Conservation (phyloP, 2,329 filamentous ascomycete genomes). For the Fusarium coicis region DNA sequence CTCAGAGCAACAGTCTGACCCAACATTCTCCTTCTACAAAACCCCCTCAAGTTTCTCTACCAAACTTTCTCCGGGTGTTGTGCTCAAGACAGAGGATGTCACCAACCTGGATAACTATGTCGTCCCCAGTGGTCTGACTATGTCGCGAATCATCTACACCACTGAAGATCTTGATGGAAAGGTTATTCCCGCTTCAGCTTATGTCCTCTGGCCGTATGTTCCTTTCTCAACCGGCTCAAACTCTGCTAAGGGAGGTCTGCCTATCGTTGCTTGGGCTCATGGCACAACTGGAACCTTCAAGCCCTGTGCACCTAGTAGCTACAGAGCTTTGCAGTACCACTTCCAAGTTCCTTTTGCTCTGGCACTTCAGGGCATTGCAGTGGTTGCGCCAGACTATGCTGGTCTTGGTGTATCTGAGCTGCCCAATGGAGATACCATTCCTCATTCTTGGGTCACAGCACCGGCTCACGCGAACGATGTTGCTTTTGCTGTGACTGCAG, state of each 20-base stretch:
- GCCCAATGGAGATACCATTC: slow-evolving; percentile 16
- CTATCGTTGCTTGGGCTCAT: slow-evolving; percentile 1
- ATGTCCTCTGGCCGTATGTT: neutral
- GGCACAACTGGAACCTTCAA: slow-evolving; percentile 23
- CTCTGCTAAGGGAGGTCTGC: neutral
- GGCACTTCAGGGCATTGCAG: slow-evolving; percentile 28
- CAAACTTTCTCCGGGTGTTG: neutral
- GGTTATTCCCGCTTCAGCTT: slow-evolving; percentile 16
- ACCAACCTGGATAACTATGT: slow-evolving; percentile 20
- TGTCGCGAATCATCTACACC: slow-evolving; percentile 29
- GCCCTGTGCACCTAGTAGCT: slow-evolving; percentile 25
- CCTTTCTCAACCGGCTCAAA: neutral
- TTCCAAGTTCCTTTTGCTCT: slow-evolving; percentile 28
- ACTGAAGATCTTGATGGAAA: slow-evolving; percentile 18
- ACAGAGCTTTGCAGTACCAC: slow-evolving; percentile 28
- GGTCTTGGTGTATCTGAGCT: slow-evolving; percentile 23
- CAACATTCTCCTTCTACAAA: slow-evolving; percentile 4
- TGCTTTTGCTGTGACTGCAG: slow-evolving; percentile 21
- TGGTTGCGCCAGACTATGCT: slow-evolving; percentile 29
- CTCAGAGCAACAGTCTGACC: slow-evolving; percentile 3
- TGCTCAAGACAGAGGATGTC: neutral
- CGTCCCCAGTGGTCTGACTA: slow-evolving; percentile 21
- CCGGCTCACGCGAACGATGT: slow-evolving; percentile 32
- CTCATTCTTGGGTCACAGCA: slow-evolving; percentile 18
- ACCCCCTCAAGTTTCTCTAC: neutral